These are phyloP conservation scores for Mycena floridula DNA, from an alignment of 768 basidiomycete genomes.

Conservation along the genomic window DNA sequence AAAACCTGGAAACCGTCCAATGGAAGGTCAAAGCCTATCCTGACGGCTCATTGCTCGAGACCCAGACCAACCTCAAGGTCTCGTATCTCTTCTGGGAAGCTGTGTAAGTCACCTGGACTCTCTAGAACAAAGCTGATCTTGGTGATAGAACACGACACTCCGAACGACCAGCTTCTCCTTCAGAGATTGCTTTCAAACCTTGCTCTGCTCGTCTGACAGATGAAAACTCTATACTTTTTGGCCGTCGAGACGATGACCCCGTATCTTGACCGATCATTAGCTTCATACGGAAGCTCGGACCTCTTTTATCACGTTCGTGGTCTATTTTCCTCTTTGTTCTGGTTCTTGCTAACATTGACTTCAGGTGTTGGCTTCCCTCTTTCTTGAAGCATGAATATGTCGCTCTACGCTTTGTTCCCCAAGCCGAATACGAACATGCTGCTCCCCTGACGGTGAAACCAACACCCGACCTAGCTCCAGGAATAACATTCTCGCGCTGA, in stretches of 20 bases:
- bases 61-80: conserved; percentile 19
- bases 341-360: no score
- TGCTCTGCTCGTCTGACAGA: not conserved
- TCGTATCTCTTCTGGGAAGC: conserved; percentile 36
- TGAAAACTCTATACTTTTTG: conserved; percentile 12
- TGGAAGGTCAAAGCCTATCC: conserved; percentile 26
- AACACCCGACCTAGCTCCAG: conserved; percentile 22
- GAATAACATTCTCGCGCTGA: no score
- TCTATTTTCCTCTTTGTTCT: not conserved
- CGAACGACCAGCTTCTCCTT: not conserved
- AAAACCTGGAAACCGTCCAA: conserved; percentile 15
- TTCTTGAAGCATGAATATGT: conserved; percentile 21
- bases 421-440: conserved; percentile 22
- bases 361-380: conserved; percentile 25
- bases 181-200: not conserved
- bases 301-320: conserved; percentile 26
- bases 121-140: not conserved
- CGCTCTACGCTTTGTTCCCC: conserved; percentile 28
- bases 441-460: conserved; percentile 23
- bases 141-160: not conserved
- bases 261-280: conserved; percentile 19
- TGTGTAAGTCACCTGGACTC: conserved; percentile 15
- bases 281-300: conserved; percentile 27
- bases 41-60: conserved; percentile 25
- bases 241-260: conserved; percentile 9